Percentiles rank a stretch among this genome's conserved stretches.
Conservation (phyloP, 768 basidiomycete genomes). For the Boletus edulis region DNA sequence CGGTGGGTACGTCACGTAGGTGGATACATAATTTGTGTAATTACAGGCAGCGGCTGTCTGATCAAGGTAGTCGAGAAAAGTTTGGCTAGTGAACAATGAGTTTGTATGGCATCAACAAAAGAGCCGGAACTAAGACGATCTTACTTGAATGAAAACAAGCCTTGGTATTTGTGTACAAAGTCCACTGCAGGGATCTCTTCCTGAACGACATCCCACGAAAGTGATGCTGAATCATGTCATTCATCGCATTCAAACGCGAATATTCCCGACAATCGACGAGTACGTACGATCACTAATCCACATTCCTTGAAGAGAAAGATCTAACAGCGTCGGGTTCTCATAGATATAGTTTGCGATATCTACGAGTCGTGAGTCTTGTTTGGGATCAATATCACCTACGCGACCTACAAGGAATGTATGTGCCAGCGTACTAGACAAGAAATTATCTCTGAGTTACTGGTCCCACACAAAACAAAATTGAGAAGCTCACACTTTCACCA, state of each 20-base stretch:
- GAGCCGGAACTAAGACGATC: slow-evolving; percentile 14
- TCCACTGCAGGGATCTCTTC: slow-evolving; percentile 67
- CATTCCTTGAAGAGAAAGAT: slow-evolving; percentile 62
- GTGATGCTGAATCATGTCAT: slow-evolving; percentile 37
- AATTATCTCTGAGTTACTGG: not conserved
- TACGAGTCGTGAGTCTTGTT: slow-evolving; percentile 21
- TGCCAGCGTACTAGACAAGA: slow-evolving; percentile 62
- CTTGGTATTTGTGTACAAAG: slow-evolving; percentile 71
- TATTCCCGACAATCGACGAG: not conserved
- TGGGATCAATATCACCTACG: not conserved
- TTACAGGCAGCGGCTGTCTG: slow-evolving; percentile 51
- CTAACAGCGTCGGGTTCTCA: slow-evolving; percentile 48
- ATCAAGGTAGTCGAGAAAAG: slow-evolving; percentile 60
- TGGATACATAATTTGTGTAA: slow-evolving; percentile 56
- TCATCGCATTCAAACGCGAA: not conserved
- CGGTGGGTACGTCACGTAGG: slow-evolving; percentile 64
- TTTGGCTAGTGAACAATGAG: slow-evolving; percentile 41
- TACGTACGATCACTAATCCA: slow-evolving; percentile 71
- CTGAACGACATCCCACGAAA: slow-evolving; percentile 66
- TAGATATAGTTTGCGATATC: slow-evolving; percentile 74
- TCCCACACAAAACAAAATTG: slow-evolving; percentile 11
- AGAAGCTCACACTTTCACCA: slow-evolving; percentile 67
- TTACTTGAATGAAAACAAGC: slow-evolving; percentile 73
- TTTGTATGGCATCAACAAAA: not conserved
- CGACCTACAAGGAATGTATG: slow-evolving; percentile 56